Conservation (phyloP, 495 filamentous ascomycete species). For the Cairneyella variabilis region DNA sequence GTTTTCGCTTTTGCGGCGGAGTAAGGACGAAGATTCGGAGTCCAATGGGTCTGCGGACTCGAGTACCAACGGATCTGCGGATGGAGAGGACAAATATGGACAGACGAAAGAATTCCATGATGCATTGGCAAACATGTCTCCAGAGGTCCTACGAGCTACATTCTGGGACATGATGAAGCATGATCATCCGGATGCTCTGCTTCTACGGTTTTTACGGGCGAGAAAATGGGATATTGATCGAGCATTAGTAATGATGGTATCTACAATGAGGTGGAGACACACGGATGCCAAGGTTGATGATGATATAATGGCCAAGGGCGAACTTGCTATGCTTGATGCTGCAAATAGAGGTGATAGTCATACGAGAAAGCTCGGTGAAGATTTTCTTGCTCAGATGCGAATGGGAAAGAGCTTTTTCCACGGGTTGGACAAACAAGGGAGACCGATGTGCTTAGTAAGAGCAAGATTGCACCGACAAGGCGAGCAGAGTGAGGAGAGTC, state of each 20-base stretch:
- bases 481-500: conserved; percentile 73
- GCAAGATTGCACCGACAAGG: conserved; percentile 74
- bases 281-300: conserved; percentile 81
- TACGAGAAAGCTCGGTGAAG: conserved; percentile 59
- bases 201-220: conserved; percentile 86
- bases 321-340: conserved; percentile 59
- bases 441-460: conserved; percentile 84
- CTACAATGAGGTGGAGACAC: conserved; percentile 87
- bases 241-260: conserved; percentile 89
- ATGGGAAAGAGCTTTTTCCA: conserved; percentile 96
- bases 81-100: conserved; percentile 88
- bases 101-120: conserved; percentile 83
- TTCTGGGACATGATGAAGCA: conserved; percentile 97
- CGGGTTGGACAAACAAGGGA: conserved; percentile 76
- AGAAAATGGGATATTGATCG: conserved; percentile 96
- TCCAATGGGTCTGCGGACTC: conserved; percentile 21
- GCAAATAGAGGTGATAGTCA: conserved; percentile 49
- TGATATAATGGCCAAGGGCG: conserved; percentile 78
- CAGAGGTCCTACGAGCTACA: conserved; percentile 72
- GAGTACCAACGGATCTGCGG: conserved; percentile 27
- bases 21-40: conserved; percentile 50
- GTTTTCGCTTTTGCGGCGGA: conserved; percentile 59
- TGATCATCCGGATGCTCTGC: conserved; percentile 84
- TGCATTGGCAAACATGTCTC: conserved; percentile 67
- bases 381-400: conserved; percentile 80